Evolutionary conservation across 2,329 filamentous ascomycete genomes (phyloP), one percentile per base, ranked within the genome.

Genomic region (Xylariaceae sp.): DNA sequence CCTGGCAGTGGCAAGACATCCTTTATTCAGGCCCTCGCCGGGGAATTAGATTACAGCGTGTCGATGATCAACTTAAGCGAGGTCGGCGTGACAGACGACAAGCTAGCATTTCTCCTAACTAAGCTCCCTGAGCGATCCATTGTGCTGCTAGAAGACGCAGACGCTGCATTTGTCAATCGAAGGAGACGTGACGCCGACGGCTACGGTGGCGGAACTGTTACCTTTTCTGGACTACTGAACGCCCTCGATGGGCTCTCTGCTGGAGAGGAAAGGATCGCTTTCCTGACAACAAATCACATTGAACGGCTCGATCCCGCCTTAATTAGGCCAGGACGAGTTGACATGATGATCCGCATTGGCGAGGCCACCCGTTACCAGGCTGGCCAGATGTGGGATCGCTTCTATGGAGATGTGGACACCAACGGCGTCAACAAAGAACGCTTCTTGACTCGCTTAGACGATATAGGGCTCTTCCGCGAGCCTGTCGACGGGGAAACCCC

Each of bases 1-100:
- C 91, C 91, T 0, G 91, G 91, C 0, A 95, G 86, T 34, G 94
- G 89, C 27, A 97, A 95, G 72, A 96, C 86, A 49, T 95, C 89
- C 0, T 97, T 98, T 57, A 96, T 98, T 52, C 90, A 96, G 66
- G 91, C 93, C 0, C 71, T 98, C 34, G 93, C 93, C 1, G 92
- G 90, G n/a, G 84, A 93, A 60, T 69, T 96, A 45, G 88, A 95
- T 63, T 95, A 92, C 65, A 88, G 88, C 57, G 93, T 96, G 56
- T 90, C 91, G 42, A 91, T 95, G 69, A 75, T 96, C 54, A 95
- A 95, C 57, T 77, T 96, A 22, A 93, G 87, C 66, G 88, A 95
- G 69, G 79, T 88, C 44, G 91, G 91, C 14, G 77, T 96, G 62
- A 95, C 89, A 1, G 92, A 96, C 58, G 91, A 96, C 62, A 82